Percentiles rank a stretch among this genome's conserved stretches.
Conservation (phyloP, 179 eudicot species). For the Camellia oleifera region DNA sequence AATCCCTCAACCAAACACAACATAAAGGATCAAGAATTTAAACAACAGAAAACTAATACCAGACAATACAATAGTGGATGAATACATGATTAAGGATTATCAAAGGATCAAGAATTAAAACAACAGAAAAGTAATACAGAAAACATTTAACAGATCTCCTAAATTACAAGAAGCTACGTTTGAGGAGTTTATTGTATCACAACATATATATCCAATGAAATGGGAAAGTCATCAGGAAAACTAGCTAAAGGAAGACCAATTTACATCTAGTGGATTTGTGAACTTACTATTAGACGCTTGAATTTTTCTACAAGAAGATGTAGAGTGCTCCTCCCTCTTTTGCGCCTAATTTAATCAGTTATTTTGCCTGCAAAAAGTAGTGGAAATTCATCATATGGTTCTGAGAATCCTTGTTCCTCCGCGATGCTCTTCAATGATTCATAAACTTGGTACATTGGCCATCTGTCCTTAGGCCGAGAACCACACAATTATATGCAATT, state of each 20-base stretch:
- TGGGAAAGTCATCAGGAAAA: constrained; percentile 6
- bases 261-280: constrained; percentile 18
- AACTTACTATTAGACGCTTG: constrained; percentile 18
- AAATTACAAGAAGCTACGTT: constrained; percentile 14
- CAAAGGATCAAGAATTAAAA: background rate
- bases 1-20: too few species aligned
- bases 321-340: constrained; percentile 1
- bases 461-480: constrained; percentile 71
- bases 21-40: background rate
- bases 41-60: background rate
- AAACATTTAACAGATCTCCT: constrained; percentile 1
- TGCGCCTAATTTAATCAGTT: constrained; percentile 13
- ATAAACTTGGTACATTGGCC: constrained; percentile 71
- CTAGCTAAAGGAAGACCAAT: constrained; percentile 10
- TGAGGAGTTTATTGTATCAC: constrained; percentile 16
- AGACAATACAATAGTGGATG: background rate
- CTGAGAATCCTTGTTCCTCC: constrained; percentile 54
- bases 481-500: constrained; percentile 71
- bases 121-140: constrained; percentile 1
- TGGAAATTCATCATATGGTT: constrained; percentile 79
- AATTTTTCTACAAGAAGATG: constrained; percentile 13
- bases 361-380: constrained; percentile 46
- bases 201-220: constrained; percentile 21
- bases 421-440: constrained; percentile 64
- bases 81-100: background rate